Conservation (phyloP, 2,329 filamentous ascomycete genomes). For the Diaporthe aspalathi region DNA sequence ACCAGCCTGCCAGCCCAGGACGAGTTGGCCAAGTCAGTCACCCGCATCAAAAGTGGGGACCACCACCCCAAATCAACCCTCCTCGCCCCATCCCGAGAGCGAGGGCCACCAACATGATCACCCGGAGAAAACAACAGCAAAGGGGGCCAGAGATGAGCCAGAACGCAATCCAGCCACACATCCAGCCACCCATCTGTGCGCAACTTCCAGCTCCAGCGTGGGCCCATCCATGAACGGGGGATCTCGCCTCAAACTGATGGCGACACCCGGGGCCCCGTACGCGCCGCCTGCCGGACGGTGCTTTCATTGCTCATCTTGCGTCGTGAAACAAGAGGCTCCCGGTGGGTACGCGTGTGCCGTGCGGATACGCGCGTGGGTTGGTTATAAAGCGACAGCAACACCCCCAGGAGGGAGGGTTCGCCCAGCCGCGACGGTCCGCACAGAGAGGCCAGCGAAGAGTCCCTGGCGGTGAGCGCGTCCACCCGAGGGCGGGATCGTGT, state of each 20-base stretch:
- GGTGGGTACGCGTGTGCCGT: slow-evolving; percentile 7
- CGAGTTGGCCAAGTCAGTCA: not conserved
- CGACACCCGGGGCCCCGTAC: not conserved
- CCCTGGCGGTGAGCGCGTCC: slow-evolving; percentile 14
- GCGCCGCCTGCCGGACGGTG: slow-evolving; percentile 7
- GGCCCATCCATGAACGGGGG: not conserved
- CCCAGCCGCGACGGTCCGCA: slow-evolving; percentile 28
- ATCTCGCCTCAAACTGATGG: slow-evolving; percentile 6
- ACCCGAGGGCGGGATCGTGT: not conserved
- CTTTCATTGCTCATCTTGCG: slow-evolving; percentile 30
- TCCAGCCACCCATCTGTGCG: not conserved
- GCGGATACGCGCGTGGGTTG: not conserved
- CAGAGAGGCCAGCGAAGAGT: not conserved
- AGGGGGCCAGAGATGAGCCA: not conserved
- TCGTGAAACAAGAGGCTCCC: slow-evolving; percentile 23
- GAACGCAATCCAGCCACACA: not conserved
- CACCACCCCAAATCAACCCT: too few species aligned
- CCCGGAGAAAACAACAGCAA: slow-evolving; percentile 14
- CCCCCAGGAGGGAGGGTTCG: not conserved
- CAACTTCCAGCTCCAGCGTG: not conserved
- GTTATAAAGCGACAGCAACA: not conserved
- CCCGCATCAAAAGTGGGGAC: not conserved
- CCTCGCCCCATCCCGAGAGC: slow-evolving; percentile 10
- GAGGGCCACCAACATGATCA: slow-evolving; percentile 16
- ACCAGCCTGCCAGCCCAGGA: not conserved